phyloP scores from a whole-genome alignment of 2,329 filamentous ascomycete genomes.

The Arthrocladium fulminans region DNA sequence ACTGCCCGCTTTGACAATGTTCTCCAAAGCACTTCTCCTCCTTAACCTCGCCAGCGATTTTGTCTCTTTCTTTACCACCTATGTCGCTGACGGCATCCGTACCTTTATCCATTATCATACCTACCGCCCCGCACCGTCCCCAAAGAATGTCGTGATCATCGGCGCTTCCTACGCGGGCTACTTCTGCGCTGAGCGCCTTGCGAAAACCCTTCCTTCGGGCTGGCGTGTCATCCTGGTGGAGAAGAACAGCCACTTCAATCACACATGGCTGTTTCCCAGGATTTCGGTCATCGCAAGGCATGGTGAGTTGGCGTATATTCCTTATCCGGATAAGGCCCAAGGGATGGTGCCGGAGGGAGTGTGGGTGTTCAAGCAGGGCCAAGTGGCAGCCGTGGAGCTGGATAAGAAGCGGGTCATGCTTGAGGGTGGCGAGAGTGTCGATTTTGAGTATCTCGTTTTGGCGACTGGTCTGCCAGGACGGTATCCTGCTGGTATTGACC shows the following conservation, averaged over 20 bases:
- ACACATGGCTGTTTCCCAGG: slow-evolving; percentile 52
- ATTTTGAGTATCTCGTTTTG: slow-evolving; percentile 49
- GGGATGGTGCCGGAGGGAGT: slow-evolving; percentile 28
- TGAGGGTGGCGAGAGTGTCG: slow-evolving; percentile 36
- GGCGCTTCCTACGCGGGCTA: slow-evolving; percentile 52
- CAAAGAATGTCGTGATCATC: slow-evolving; percentile 27
- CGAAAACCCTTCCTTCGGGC: slow-evolving; percentile 40
- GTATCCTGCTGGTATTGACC: slow-evolving; percentile 6
- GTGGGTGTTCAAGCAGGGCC: slow-evolving; percentile 36
- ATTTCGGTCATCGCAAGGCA: slow-evolving; percentile 49
- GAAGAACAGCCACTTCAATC: slow-evolving; percentile 53
- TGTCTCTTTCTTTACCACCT: no score
- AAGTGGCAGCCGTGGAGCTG: slow-evolving; percentile 32
- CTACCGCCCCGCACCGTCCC: slow-evolving; percentile 12
- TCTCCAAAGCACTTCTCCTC: no score
- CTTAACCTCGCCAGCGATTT: no score
- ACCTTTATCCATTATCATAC: slow-evolving; percentile 14
- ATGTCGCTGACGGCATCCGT: background rate
- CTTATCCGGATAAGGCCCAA: slow-evolving; percentile 41
- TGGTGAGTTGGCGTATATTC: slow-evolving; percentile 53
- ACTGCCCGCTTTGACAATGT: no score
- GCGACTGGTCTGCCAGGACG: slow-evolving; percentile 44
- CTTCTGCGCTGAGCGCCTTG: slow-evolving; percentile 41
- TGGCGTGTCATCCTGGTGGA: slow-evolving; percentile 51
- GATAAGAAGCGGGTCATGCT: slow-evolving; percentile 32